These are phyloP conservation scores for Zymoseptoria crescenta DNA, from an alignment of 2,329 filamentous ascomycete genomes.

Conservation along the genomic window DNA sequence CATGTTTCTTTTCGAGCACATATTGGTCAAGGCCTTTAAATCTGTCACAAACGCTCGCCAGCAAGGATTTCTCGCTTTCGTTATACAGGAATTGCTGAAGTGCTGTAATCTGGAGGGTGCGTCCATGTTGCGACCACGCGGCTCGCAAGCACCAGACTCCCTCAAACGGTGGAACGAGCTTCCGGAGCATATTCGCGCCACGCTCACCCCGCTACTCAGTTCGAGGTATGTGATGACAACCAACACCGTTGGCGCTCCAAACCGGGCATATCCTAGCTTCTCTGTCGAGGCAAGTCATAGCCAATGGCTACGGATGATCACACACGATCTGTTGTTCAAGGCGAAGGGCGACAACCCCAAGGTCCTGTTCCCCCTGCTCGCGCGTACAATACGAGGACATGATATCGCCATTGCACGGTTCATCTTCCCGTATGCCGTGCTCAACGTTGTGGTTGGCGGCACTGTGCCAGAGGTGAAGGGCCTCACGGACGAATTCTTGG, in stretches of 20 bases:
- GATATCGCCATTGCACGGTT: constrained; percentile 83
- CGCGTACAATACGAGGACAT: constrained; percentile 74
- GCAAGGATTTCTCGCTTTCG: constrained; percentile 87
- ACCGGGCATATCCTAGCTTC: constrained; percentile 66
- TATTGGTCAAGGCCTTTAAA: constrained; percentile 83
- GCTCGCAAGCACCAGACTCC: constrained; percentile 50
- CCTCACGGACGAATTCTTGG: constrained; percentile 65
- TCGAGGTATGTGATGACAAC: constrained; percentile 70
- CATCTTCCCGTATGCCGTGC: constrained; percentile 74
- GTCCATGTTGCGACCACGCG: constrained; percentile 43
- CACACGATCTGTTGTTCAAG: constrained; percentile 72
- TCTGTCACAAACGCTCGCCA: constrained; percentile 80
- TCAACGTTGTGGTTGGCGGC: constrained; percentile 75
- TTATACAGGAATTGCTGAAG: constrained; percentile 84
- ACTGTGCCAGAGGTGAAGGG: constrained; percentile 55
- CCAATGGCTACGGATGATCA: constrained; percentile 73
- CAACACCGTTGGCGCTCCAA: constrained; percentile 22
- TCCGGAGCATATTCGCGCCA: constrained; percentile 68
- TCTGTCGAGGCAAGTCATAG: constrained; percentile 59
- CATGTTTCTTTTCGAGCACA: constrained; percentile 74
- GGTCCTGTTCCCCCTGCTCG: constrained; percentile 72
- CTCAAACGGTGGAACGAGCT: constrained; percentile 71
- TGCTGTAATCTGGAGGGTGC: constrained; percentile 64
- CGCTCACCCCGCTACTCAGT: constrained; percentile 77
- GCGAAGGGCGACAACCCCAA: constrained; percentile 66